These are phyloP conservation scores for Sporothrix schenckii DNA, from an alignment of 2,329 filamentous ascomycete genomes.

Conservation along the genomic window DNA sequence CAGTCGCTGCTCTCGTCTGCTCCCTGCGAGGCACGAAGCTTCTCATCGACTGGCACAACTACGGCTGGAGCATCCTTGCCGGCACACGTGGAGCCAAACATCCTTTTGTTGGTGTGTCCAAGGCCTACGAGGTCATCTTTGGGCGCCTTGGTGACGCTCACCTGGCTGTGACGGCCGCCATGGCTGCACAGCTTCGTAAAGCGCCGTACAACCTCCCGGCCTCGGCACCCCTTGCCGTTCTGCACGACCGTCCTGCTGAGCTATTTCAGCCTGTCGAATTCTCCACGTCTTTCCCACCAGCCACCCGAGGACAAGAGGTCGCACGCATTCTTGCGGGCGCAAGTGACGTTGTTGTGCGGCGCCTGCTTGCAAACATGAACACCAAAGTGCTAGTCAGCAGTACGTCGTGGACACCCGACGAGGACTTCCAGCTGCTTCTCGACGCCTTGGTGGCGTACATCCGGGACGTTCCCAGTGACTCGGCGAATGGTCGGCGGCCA, in stretches of 20 bases:
- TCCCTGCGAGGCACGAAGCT: slow-evolving; percentile 77
- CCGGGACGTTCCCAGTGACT: background rate
- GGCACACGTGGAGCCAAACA: slow-evolving; percentile 61
- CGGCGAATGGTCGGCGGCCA: slow-evolving; percentile 44
- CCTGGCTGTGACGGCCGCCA: slow-evolving; percentile 86
- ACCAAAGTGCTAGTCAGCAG: slow-evolving; percentile 74
- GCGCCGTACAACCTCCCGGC: slow-evolving; percentile 64
- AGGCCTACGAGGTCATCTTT: slow-evolving; percentile 74
- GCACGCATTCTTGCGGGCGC: slow-evolving; percentile 29
- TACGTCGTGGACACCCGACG: slow-evolving; percentile 96
- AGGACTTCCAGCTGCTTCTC: slow-evolving; percentile 88
- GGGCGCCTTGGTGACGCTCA: slow-evolving; percentile 71
- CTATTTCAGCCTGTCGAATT: slow-evolving; percentile 73
- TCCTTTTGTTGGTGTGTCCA: slow-evolving; percentile 76
- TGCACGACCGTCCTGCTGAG: slow-evolving; percentile 83
- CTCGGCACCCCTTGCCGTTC: slow-evolving; percentile 63
- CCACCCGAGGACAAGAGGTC: slow-evolving; percentile 20
- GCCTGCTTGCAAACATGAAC: slow-evolving; percentile 7
- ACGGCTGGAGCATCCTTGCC: slow-evolving; percentile 89
- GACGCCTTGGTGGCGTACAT: slow-evolving; percentile 74
- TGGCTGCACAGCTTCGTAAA: slow-evolving; percentile 70
- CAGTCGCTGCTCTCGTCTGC: slow-evolving; percentile 72
- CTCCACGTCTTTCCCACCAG: slow-evolving; percentile 16
- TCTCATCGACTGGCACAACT: slow-evolving; percentile 98
- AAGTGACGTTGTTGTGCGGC: slow-evolving; percentile 1